phyloP scores from a whole-genome alignment of 2,329 filamentous ascomycete genomes.

The Ophiostoma piceae region DNA sequence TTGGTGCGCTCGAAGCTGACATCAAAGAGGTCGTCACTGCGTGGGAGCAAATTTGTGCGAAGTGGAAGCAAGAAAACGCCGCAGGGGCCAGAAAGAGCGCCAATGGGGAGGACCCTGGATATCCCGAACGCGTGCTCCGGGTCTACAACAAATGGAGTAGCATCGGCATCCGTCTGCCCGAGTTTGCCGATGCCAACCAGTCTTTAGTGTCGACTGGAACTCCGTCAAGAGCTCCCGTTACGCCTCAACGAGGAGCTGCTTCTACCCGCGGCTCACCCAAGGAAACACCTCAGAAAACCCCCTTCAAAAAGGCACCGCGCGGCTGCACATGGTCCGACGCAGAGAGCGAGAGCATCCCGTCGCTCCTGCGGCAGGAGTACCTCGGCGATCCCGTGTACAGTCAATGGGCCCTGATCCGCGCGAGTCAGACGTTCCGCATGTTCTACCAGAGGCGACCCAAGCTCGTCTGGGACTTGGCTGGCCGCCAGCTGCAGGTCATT shows the following conservation, averaged over 20 bases:
- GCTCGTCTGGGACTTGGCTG: conserved; percentile 47
- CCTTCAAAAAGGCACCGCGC: background rate
- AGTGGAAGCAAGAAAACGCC: conserved; percentile 15
- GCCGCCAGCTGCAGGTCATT: conserved; percentile 44
- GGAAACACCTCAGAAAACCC: background rate
- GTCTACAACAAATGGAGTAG: conserved; percentile 41
- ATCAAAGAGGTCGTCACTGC: conserved; percentile 28
- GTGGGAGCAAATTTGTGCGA: conserved; percentile 18
- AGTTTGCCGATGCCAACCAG: background rate
- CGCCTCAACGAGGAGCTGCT: conserved; percentile 29
- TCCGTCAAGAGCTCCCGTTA: conserved; percentile 21
- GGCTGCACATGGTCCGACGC: conserved; percentile 24
- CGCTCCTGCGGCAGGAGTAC: conserved; percentile 32
- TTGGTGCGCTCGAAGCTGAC: conserved; percentile 35
- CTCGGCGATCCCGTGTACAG: conserved; percentile 32
- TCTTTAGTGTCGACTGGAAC: background rate
- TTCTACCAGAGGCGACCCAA: conserved; percentile 30
- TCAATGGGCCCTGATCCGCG: conserved; percentile 48
- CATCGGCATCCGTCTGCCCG: conserved; percentile 31
- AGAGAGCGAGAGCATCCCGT: conserved; percentile 38
- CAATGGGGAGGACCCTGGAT: conserved; percentile 23
- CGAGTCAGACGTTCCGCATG: conserved; percentile 44
- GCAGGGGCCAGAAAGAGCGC: background rate
- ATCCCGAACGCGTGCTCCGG: conserved; percentile 32
- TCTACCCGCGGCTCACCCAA: background rate